Base-by-base conservation (phyloP, 176 grass and related monocot genomes). In the Eremochloa ophiuroides region DNA sequence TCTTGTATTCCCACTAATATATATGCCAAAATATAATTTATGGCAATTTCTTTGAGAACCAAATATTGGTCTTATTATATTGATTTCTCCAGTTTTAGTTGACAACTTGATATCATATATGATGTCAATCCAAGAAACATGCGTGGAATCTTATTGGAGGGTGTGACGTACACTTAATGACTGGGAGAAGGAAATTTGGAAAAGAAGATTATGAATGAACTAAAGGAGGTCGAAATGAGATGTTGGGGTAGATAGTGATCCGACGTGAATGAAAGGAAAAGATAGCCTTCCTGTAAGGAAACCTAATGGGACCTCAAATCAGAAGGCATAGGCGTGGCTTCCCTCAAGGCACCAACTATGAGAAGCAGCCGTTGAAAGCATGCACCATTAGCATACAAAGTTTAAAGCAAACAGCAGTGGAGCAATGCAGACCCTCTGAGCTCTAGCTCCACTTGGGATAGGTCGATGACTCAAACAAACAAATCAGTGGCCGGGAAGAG, bases 231-330 rank as follows among this genome's bases (percentile, higher is more conserved):
- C n/a, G 2, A 73, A 20, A 75, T 60, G 69, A 26, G 25, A 80
- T 44, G 39, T 69, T 83, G 38, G 76, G 40, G 33, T 61, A 75
- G 62, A 75, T 80, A 80, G 75, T 75, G 69, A 74, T 47, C 59
- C 37, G 46, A 79, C 58, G 48, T 18, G 41, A 53, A 75, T 11
- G 5, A 55, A 76, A 70, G 70, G 47, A 82, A 56, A 80, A 58
- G 27, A 34, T 31, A 74, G 14, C 22, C 0, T 35, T 42, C 46
- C 2, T 63, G 38, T 44, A 59, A 71, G 73, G 53, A 87, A 82
- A 71, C 73, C 73, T 16, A 71, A 77, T 22, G 43, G 56, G 25
- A 41, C 29, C 58, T 28, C 22, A 77, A 22, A 33, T 33, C 17
- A 13, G n/a, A 62, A 62, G 25, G 59, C 70, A 61, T 69, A 14